Evolutionary conservation across 192 early-diverging fungal genomes (phyloP), one percentile per base, ranked within the genome.

Genomic region (Umbelopsis sp.): DNA sequence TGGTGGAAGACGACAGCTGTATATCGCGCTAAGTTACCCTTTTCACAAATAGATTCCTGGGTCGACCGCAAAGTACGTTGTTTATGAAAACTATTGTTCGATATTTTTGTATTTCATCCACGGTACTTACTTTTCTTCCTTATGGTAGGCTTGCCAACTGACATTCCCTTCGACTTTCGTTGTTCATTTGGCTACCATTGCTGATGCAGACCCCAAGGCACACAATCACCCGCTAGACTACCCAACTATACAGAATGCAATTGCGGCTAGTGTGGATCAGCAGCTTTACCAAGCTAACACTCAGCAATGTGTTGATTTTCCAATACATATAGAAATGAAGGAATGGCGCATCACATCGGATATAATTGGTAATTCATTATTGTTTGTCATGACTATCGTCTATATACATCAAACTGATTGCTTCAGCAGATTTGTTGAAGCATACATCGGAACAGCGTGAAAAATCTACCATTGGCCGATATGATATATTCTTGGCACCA

Each of bases 1-100:
- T 95, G 94, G 94, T 92, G 88, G 87, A 82, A 85, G 46, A 91
- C 91, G 4, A 95, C 92, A 0, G 87, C 91, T 22, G 90, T 95
- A 8, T 87, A 94, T 66, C 81, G 94, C 11, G 91, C 94, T 5
- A 79, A 85, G 27, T 68, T 95, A 66, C 92, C 92, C 4, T 82
- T 85, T 66, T 73, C 77, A 11, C 80, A 87, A 35, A 91, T 95
- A 46, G 75, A 85, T 20, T 51, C 67, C 21, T 90, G 87, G 88
- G 71, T 80, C 27, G 67, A 81, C 18, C 71, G 75, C 74, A 69
- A 83, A 73, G 86, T 86, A 77, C 33, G 35, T 20, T 33, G 11
- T 50, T 78, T 33, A 4, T 10, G 37, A 41, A 30, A 30, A 41
- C 46, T 64, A 12, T 8, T 15, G 6, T 15, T 47, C 18, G 18